Evolutionary conservation across 2,329 filamentous ascomycete species (phyloP).

Genomic region (Penicillium sp.): DNA sequence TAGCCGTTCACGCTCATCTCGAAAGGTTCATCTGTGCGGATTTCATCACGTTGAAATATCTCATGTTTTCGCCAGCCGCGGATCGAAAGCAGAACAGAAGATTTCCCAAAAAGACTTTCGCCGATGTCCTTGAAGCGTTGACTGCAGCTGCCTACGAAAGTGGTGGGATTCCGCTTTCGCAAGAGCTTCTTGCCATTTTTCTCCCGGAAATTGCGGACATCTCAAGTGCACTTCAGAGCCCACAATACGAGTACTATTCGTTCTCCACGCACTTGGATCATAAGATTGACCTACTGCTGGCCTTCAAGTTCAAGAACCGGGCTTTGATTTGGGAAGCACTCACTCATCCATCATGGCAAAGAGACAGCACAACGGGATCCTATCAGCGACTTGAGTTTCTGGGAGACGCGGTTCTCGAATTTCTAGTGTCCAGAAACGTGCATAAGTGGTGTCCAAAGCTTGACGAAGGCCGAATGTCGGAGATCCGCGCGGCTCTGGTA

Average conservation of each 20-base stretch:
- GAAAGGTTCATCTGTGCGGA: not conserved
- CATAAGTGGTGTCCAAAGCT: constrained; percentile 1
- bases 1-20: not conserved
- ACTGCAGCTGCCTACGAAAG: constrained; percentile 2
- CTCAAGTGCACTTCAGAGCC: not conserved
- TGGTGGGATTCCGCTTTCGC: not conserved
- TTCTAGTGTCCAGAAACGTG: constrained; percentile 5
- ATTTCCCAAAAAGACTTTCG: not conserved
- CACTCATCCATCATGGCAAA: constrained; percentile 9
- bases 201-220: not conserved
- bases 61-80: not conserved
- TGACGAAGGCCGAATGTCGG: constrained; percentile 4
- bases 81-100: not conserved
- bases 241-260: not conserved
- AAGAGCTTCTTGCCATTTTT: constrained; percentile 1
- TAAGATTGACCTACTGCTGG: constrained; percentile 4
- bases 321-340: constrained; percentile 7
- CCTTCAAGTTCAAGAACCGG: constrained; percentile 5
- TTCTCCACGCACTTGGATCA: constrained; percentile 2
- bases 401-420: constrained; percentile 8
- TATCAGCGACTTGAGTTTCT: constrained; percentile 9
- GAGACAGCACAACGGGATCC: constrained; percentile 5
- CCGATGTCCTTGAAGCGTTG: constrained; percentile 1
- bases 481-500: constrained; percentile 4
- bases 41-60: not conserved